Evolutionary conservation across 2,329 filamentous ascomycete genomes (phyloP).

Genomic region (Dothistroma pini): DNA sequence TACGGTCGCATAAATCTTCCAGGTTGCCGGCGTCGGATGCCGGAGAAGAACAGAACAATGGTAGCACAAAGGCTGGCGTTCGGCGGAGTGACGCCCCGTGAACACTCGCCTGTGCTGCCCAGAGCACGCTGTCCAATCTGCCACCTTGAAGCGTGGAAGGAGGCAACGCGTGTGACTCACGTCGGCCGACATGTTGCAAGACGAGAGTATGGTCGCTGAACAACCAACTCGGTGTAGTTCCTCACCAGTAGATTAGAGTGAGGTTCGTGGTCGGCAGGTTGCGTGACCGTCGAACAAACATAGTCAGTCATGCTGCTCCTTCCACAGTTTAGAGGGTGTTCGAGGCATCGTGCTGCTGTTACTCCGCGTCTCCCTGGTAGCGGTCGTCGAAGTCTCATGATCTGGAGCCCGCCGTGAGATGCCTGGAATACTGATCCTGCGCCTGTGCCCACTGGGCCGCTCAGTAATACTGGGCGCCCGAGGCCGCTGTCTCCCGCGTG

Average conservation of each 20-base stretch:
- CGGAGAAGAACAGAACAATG: not conserved
- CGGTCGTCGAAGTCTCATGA: slow-evolving; percentile 20
- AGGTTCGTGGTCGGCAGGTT: not conserved
- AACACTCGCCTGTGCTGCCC: not conserved
- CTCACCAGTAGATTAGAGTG: not conserved
- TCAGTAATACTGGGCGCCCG: slow-evolving; percentile 60
- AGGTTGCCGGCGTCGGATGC: not conserved
- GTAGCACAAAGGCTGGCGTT: not conserved
- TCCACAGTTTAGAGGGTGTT: slow-evolving; percentile 13
- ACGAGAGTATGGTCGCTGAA: not conserved
- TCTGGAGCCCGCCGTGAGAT: slow-evolving; percentile 11
- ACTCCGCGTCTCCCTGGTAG: slow-evolving; percentile 22
- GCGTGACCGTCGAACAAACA: not conserved
- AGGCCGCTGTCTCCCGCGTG: slow-evolving; percentile 56
- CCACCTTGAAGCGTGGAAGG: not conserved
- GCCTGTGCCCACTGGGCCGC: slow-evolving; percentile 49
- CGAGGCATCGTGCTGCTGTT: slow-evolving; percentile 20
- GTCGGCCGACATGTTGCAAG: not conserved
- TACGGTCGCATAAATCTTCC: not conserved
- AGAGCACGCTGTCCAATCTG: not conserved
- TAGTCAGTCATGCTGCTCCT: slow-evolving; percentile 10
- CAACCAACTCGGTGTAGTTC: not conserved
- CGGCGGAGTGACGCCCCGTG: not conserved
- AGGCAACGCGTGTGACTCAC: not conserved
- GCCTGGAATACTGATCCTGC: slow-evolving; percentile 42